These are phyloP conservation scores for Trichoderma koningiopsis DNA, from an alignment of 2,329 filamentous ascomycete species.

Conservation along the genomic window DNA sequence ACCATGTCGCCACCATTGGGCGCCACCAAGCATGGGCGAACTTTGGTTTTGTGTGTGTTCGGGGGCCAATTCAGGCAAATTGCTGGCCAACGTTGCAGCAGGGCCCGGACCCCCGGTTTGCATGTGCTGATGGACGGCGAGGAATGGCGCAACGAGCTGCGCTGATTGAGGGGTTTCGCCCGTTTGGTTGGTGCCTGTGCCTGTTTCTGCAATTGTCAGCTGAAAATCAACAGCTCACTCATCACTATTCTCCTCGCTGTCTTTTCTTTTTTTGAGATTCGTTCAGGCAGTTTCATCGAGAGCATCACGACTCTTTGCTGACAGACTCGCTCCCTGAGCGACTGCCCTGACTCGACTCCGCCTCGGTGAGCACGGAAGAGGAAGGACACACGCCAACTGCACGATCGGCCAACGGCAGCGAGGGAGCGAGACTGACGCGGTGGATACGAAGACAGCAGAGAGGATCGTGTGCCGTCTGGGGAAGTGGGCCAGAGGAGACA, in stretches of 20 bases:
- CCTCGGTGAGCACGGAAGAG: slow-evolving; percentile 12
- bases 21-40: background rate
- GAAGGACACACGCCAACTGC: background rate
- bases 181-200: background rate
- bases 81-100: background rate
- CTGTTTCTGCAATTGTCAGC: background rate
- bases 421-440: background rate
- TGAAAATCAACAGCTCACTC: background rate
- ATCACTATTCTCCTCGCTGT: background rate
- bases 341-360: background rate
- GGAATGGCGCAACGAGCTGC: background rate
- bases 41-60: no score
- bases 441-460: slow-evolving; percentile 7
- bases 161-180: background rate
- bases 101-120: background rate
- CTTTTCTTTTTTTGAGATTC: background rate
- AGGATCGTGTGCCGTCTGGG: slow-evolving; percentile 28
- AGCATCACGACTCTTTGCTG: background rate
- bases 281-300: background rate
- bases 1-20: slow-evolving; percentile 12
- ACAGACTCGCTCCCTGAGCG: background rate
- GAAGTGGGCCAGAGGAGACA: slow-evolving; percentile 24
- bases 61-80: slow-evolving; percentile 11
- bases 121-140: slow-evolving; percentile 5
- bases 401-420: background rate